Evolutionary conservation across 2,329 filamentous ascomycete genomes (phyloP).

Genomic region (Botrytis paeoniae): DNA sequence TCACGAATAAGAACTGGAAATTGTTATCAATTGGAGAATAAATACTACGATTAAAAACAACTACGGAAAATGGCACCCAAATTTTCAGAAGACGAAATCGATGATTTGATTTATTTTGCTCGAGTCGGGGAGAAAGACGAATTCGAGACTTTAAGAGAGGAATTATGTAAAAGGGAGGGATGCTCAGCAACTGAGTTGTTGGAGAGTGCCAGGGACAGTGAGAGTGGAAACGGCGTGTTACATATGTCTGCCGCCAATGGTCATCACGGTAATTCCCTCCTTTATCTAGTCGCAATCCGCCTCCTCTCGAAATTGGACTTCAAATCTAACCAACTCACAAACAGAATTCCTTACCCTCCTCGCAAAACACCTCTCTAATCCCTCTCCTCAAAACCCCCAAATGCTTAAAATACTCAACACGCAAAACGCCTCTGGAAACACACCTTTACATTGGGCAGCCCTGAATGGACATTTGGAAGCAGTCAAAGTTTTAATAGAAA

Average conservation of each 20-base stretch:
- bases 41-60: rapidly evolving
- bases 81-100: constrained; percentile 75
- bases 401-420: constrained; percentile 58
- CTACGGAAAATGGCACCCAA: constrained; percentile 34
- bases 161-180: constrained; percentile 60
- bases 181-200: constrained; percentile 62
- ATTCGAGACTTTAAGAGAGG: constrained; percentile 56
- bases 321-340: not conserved
- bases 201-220: constrained; percentile 65
- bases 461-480: constrained; percentile 81
- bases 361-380: constrained; percentile 39
- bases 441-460: constrained; percentile 89
- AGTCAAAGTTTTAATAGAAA: constrained; percentile 72
- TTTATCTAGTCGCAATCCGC: not conserved
- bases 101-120: constrained; percentile 86
- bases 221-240: constrained; percentile 73
- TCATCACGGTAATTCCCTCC: constrained; percentile 59
- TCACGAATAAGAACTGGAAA: too few relatives aligned
- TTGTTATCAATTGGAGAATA: rapidly evolving
- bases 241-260: constrained; percentile 95
- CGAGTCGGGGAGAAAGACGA: constrained; percentile 74
- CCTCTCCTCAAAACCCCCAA: constrained; percentile 32
- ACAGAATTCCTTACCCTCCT: constrained; percentile 42
- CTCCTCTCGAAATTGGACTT: not conserved
- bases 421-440: constrained; percentile 81